Evolutionary conservation across 495 filamentous ascomycete species (phyloP).

Genomic region (Cenococcum geophilum): DNA sequence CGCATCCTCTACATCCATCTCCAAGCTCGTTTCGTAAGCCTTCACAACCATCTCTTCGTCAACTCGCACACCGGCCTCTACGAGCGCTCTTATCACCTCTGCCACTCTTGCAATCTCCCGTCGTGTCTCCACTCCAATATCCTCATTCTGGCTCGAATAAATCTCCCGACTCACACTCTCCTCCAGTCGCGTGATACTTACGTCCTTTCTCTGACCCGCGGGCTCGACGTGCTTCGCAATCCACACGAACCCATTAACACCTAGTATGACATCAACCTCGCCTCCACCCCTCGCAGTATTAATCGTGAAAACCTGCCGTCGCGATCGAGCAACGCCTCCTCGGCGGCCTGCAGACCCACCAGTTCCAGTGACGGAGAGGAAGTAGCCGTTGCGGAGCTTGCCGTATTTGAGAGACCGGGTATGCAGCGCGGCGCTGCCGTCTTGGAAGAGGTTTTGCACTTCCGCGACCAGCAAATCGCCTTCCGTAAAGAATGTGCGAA

Average conservation of each 20-base stretch:
- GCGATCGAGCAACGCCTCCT: constrained; percentile 68
- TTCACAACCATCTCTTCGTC: constrained; percentile 86
- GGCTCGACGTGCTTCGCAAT: constrained; percentile 69
- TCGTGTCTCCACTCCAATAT: constrained; percentile 65
- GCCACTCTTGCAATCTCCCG: constrained; percentile 79
- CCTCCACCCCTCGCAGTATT: constrained; percentile 60
- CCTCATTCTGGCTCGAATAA: constrained; percentile 89
- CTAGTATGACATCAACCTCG: constrained; percentile 77
- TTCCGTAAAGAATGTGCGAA: constrained; percentile 85
- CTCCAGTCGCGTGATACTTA: constrained; percentile 73
- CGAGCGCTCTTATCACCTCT: constrained; percentile 71
- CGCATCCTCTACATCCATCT: constrained; percentile 56
- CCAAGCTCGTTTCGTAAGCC: constrained; percentile 72
- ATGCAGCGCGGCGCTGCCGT: constrained; percentile 80
- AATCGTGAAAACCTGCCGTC: constrained; percentile 82
- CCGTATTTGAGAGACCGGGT: constrained; percentile 88
- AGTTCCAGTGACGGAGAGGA: constrained; percentile 70
- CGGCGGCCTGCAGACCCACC: constrained; percentile 50
- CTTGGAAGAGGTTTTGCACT: constrained; percentile 74
- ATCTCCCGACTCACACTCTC: constrained; percentile 66
- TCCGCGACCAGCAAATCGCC: constrained; percentile 87
- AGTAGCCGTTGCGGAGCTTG: constrained; percentile 87
- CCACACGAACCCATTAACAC: constrained; percentile 95
- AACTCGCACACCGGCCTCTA: constrained; percentile 73
- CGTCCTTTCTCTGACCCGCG: constrained; percentile 47